Percentiles rank a stretch among this genome's conserved stretches.
These are phyloP conservation scores for Starmerella davenportii DNA, from an alignment of 805 yeast species.

Conservation along the genomic window DNA sequence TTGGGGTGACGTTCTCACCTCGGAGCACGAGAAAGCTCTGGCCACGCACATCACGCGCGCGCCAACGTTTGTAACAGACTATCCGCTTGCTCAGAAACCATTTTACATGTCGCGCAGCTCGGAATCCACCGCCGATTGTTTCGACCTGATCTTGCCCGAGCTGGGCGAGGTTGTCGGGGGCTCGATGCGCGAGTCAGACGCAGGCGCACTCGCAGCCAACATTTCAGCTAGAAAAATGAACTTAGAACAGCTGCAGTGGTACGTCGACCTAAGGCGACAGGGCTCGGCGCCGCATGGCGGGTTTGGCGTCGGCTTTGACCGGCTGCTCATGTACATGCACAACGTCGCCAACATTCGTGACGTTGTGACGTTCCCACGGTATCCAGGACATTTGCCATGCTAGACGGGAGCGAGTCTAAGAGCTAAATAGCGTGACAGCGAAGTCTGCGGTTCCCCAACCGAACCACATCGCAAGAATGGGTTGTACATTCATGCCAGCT, in stretches of 20 bases:
- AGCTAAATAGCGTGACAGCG: no score
- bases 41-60: constrained; percentile 42
- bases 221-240: constrained; percentile 43
- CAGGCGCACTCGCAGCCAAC: constrained; percentile 30
- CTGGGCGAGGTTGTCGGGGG: constrained; percentile 94
- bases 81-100: constrained; percentile 65
- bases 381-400: constrained; percentile 36
- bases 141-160: constrained; percentile 74
- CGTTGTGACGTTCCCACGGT: constrained; percentile 71
- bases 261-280: constrained; percentile 47
- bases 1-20: constrained; percentile 59
- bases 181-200: constrained; percentile 65
- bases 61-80: constrained; percentile 81
- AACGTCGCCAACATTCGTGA: constrained; percentile 71
- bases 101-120: constrained; percentile 61
- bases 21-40: constrained; percentile 85
- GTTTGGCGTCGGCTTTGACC: constrained; percentile 85
- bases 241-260: constrained; percentile 51
- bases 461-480: no score
- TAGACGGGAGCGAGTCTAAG: no score
- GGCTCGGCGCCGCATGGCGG: constrained; percentile 94
- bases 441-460: no score
- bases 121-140: constrained; percentile 63
- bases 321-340: constrained; percentile 55
- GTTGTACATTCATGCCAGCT: no score